These are phyloP conservation scores for Saccharomycopsis lassenensis DNA, from an alignment of 805 yeast species.

Conservation along the genomic window DNA sequence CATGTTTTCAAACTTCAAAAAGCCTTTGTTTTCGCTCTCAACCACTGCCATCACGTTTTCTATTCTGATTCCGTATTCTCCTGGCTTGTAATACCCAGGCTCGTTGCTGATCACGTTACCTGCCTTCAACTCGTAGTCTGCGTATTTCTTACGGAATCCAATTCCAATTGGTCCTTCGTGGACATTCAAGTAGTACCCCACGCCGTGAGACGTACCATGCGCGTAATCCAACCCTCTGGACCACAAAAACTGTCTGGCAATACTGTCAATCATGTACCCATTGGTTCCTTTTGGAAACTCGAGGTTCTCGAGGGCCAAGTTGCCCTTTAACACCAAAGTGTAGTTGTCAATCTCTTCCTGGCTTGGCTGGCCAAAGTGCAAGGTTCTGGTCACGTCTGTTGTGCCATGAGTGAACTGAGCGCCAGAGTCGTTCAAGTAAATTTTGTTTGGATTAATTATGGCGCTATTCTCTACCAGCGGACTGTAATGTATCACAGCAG, in stretches of 20 bases:
- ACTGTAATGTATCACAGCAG: constrained; percentile 65
- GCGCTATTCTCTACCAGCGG: constrained; percentile 52
- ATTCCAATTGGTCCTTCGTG: constrained; percentile 93
- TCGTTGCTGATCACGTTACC: constrained; percentile 85
- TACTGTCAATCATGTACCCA: constrained; percentile 65
- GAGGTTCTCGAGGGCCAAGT: constrained; percentile 71
- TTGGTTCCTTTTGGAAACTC: constrained; percentile 68
- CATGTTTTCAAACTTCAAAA: constrained; percentile 67
- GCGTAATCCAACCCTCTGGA: constrained; percentile 72
- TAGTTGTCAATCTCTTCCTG: constrained; percentile 53
- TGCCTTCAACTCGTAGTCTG: constrained; percentile 39
- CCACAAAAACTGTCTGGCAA: constrained; percentile 81
- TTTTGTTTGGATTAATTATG: constrained; percentile 51
- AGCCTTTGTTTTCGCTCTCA: constrained; percentile 37
- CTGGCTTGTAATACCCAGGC: constrained; percentile 89
- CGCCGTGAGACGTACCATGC: constrained; percentile 97
- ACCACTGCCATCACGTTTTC: constrained; percentile 71
- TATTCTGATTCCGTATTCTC: constrained; percentile 81
- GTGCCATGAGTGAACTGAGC: constrained; percentile 91
- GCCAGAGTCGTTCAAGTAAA: constrained; percentile 81
- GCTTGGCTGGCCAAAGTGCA: constrained; percentile 52
- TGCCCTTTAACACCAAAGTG: constrained; percentile 86
- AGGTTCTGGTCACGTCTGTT: constrained; percentile 88
- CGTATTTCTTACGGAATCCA: constrained; percentile 39
- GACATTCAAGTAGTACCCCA: constrained; percentile 84